These are phyloP conservation scores for Ustilago crameri DNA, from an alignment of 1,284 basidiomycete species.

Conservation along the genomic window DNA sequence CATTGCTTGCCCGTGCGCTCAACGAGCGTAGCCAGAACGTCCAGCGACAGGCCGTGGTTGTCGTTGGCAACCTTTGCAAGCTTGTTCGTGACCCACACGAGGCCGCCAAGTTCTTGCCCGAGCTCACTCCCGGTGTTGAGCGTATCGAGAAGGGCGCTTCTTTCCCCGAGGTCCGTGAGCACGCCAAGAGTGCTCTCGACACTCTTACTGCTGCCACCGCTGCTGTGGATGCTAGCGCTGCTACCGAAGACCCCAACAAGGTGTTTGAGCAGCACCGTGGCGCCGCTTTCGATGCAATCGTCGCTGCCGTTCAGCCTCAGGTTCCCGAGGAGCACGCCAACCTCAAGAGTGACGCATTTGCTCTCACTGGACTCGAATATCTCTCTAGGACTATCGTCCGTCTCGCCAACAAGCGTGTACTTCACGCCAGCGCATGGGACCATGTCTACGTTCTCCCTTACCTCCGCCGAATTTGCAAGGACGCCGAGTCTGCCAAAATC, in stretches of 20 bases:
- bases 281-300: constrained; percentile 55
- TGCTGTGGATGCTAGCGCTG: constrained; percentile 46
- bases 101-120: constrained; percentile 87
- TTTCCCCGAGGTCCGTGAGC: constrained; percentile 84
- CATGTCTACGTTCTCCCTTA: constrained; percentile 68
- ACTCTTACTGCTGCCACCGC: constrained; percentile 59
- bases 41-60: constrained; percentile 78
- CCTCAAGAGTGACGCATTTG: constrained; percentile 59
- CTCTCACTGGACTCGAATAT: constrained; percentile 60
- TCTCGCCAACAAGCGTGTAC: constrained; percentile 65
- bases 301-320: constrained; percentile 51
- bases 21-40: constrained; percentile 89
- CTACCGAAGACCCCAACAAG: constrained; percentile 59
- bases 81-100: constrained; percentile 91
- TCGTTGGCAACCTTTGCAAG: constrained; percentile 97
- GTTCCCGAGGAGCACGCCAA: constrained; percentile 53
- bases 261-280: constrained; percentile 48
- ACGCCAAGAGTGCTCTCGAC: constrained; percentile 61
- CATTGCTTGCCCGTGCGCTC: constrained; percentile 88
- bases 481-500: constrained; percentile 52
- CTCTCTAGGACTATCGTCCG: constrained; percentile 58
- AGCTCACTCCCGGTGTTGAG: constrained; percentile 89
- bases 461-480: constrained; percentile 68
- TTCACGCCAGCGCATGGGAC: constrained; percentile 64
- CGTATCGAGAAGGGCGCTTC: constrained; percentile 90